Percentiles rank a stretch among this genome's conserved stretches.
Evolutionary conservation across 371 early-diverging fungal genomes (phyloP).

Genomic region (Catenaria anguillulae): DNA sequence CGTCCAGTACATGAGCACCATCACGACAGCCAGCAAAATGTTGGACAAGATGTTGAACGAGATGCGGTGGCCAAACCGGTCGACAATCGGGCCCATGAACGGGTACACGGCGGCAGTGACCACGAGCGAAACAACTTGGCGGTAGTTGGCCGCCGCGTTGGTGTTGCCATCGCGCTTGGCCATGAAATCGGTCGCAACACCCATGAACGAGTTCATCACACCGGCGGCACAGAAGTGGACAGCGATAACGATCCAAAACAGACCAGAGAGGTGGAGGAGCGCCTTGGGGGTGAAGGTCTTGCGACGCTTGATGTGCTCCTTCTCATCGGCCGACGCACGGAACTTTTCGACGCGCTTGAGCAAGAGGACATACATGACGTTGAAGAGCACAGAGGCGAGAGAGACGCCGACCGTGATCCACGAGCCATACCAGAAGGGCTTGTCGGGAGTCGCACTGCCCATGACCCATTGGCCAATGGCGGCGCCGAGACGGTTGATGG

Average conservation of each 20-base stretch:
- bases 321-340: background rate
- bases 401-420: background rate
- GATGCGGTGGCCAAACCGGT: constrained; percentile 2
- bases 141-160: background rate
- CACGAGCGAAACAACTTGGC: background rate
- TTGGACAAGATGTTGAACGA: background rate
- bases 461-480: background rate
- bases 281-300: background rate
- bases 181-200: background rate
- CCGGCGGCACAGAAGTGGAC: background rate
- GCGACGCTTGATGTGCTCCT: background rate
- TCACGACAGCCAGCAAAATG: background rate
- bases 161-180: background rate
- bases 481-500: background rate
- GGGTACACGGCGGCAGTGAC: constrained; percentile 1
- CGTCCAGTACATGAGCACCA: background rate
- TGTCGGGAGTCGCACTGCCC: background rate
- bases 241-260: background rate
- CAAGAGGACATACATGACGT: background rate
- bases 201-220: background rate
- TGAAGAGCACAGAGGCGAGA: background rate
- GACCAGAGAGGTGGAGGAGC: background rate
- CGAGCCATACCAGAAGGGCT: background rate
- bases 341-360: background rate
- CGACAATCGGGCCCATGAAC: background rate